Base-by-base conservation (phyloP, 345 rosid species). In the Passiflora organensis region DNA sequence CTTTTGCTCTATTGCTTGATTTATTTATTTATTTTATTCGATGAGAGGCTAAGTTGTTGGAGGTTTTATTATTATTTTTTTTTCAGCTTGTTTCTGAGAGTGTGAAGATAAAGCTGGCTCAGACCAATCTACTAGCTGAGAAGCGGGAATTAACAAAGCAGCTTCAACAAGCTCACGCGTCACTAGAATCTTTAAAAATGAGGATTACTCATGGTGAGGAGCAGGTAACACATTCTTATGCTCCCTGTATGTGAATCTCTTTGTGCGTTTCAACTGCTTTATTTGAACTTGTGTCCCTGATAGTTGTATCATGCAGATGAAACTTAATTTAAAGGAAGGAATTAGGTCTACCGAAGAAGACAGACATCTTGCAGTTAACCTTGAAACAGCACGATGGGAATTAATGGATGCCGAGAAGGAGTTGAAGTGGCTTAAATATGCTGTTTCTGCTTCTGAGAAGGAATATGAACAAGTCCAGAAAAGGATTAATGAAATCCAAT, bases 81-180 rank as follows among this genome's bases (percentile, higher is more conserved):
- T n/a, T n/a, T n/a, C 80, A 93, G 99, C 91, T 93, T 66, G 99
- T 93, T 58, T 93, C 99, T 20, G 99, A 93, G 77, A 93, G 96
- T 41, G 95, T 89, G 59, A 93, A 89, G 81, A 73, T 82, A 51
- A 93, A 89, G 82, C 83, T 89, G 63, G 81, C 81, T 41, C 85
- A 84, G 24, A 76, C 71, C 61, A 48, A 69, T 60, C 75, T 81
- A 46, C 80, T 89, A 25, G 83, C 89, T 41, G 96, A 89, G 78
- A 89, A 86, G 72, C 91, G 84, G 70, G 76, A 77, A 13, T 73
- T 76, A 52, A 61, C 78, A 34, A 89, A 79, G 76, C 87, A 93
- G 60, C 89, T 89, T 70, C 85, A 84, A 63, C 88, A 81, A 71
- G 69, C 80, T 36, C 84, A 77, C 53, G 53, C 80, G 18, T 77